Evolutionary conservation across 306 rosid species (phyloP).

Genomic region (Notholithocarpus densiflorus): DNA sequence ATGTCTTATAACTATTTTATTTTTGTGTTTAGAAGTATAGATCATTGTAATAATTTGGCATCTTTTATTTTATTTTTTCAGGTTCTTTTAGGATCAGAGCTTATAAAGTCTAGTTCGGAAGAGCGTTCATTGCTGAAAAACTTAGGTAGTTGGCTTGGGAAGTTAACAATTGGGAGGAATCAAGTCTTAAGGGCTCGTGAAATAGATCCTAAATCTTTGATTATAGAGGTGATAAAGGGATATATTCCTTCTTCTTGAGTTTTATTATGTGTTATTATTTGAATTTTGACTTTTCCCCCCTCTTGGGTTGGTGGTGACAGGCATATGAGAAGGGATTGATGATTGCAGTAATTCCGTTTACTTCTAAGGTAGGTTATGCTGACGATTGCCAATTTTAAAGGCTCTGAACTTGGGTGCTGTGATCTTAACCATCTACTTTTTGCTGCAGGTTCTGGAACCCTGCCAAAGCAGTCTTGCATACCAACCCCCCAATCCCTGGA

Average conservation of each 20-base stretch:
- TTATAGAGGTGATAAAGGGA: constrained; percentile 66
- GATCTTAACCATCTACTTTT: constrained; percentile 9
- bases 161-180: constrained; percentile 91
- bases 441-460: constrained; percentile 81
- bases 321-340: constrained; percentile 99
- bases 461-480: constrained; percentile 93
- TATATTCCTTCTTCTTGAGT: background rate
- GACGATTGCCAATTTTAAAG: background rate
- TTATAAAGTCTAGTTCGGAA: constrained; percentile 95
- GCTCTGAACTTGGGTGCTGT: constrained; percentile 9
- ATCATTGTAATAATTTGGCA: background rate
- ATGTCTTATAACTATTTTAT: background rate
- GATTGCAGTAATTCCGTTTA: constrained; percentile 99
- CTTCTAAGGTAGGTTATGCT: constrained; percentile 74
- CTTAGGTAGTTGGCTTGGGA: constrained; percentile 99
- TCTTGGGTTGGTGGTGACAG: constrained; percentile 34
- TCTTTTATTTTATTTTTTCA: constrained; percentile 23
- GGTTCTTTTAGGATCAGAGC: constrained; percentile 98
- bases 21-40: background rate
- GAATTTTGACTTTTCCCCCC: background rate
- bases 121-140: constrained; percentile 96
- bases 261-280: background rate
- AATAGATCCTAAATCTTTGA: constrained; percentile 96
- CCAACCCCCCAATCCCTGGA: constrained; percentile 99
- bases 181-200: constrained; percentile 96